A percentile compares a stretch with the other conserved stretches of the same genome.
Conservation (phyloP, 768 basidiomycete species). For the Kwoniella europaea region DNA sequence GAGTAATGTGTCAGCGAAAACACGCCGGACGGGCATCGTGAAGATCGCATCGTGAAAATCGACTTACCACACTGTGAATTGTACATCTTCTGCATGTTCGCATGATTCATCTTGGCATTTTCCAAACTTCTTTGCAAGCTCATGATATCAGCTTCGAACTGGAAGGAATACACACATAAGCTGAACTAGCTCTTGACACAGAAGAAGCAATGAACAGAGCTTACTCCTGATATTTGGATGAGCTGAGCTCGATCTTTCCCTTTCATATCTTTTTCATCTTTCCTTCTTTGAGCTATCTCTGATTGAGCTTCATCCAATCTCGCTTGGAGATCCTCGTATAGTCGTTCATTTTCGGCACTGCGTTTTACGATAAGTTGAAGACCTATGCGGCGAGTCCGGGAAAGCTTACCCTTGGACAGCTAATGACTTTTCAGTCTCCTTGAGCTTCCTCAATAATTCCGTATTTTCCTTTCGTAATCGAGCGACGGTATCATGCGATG, state of each 20-base stretch:
- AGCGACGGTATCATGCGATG: slow-evolving; percentile 73
- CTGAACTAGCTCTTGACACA: not conserved
- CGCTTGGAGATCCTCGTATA: slow-evolving; percentile 77
- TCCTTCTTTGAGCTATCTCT: slow-evolving; percentile 78
- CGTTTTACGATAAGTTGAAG: slow-evolving; percentile 7
- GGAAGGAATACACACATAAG: slow-evolving; percentile 4
- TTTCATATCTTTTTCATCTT: slow-evolving; percentile 90
- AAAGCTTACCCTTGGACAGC: slow-evolving; percentile 57
- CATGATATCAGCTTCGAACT: slow-evolving; percentile 73
- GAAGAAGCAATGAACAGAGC: slow-evolving; percentile 51
- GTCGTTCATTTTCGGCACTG: slow-evolving; percentile 70
- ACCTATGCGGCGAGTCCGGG: not conserved
- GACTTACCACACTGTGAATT: slow-evolving; percentile 80
- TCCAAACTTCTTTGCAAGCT: slow-evolving; percentile 78
- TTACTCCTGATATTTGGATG: slow-evolving; percentile 42
- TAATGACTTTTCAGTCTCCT: slow-evolving; percentile 75
- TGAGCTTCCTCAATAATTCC: slow-evolving; percentile 74
- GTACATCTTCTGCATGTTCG: slow-evolving; percentile 81
- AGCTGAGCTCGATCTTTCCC: slow-evolving; percentile 71
- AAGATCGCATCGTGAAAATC: no score
- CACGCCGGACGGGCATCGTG: no score
- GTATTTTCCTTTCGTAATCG: slow-evolving; percentile 73
- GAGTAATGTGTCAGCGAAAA: slow-evolving; percentile 19
- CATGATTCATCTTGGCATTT: slow-evolving; percentile 71
- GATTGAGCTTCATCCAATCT: slow-evolving; percentile 75